Evolutionary conservation across 306 rosid genomes (phyloP), one percentile per base, ranked within the genome.

Genomic region (Medicago arabica): DNA sequence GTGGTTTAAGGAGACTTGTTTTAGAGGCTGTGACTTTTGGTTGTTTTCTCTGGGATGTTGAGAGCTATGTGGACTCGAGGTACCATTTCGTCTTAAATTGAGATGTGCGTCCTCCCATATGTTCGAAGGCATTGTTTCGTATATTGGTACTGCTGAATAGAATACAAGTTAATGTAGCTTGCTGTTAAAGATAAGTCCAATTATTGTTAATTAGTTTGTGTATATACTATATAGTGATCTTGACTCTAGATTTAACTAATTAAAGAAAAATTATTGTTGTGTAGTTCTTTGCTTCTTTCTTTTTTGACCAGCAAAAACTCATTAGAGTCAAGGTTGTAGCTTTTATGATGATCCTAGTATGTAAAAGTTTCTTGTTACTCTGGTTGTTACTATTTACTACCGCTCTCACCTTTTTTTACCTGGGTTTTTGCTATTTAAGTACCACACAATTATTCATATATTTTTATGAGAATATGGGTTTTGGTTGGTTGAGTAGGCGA

Each of bases 11-110:
- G 87, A 86, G 90, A 78, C 89, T 92, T 51, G 90, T 95, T 67
- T 72, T 95, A 84, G 97, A 95, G 81, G 97, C 97, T 71, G 97
- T 89, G 47, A 92, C 97, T 46, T 95, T 90, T 59, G 97, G 97
- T 73, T 92, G 97, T 58, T 95, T 95, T 75, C 92, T 95, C 17
- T 92, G 97, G 97, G 99, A 95, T 60, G 97, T 92, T 13, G 97
- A 92, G 87, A 89, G 96, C 93, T 86, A 85, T 39, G 97, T 92
- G 78, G 98, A 95, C 83, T 83, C 93, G 1, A 89, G 97, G 85
- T 90, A 95, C 83, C 97, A 88, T 86, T 90, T 95, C 84, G 96
- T 92, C 81, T 46, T 84, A 34, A 88, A 83, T 77, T 95, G 80
- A 87, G 38, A 49, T 43, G 19, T 60, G 75, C 73, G 36, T 60